These are phyloP conservation scores for Rhododendron simsii DNA, from an alignment of 148 eudicot genomes.

Conservation along the genomic window DNA sequence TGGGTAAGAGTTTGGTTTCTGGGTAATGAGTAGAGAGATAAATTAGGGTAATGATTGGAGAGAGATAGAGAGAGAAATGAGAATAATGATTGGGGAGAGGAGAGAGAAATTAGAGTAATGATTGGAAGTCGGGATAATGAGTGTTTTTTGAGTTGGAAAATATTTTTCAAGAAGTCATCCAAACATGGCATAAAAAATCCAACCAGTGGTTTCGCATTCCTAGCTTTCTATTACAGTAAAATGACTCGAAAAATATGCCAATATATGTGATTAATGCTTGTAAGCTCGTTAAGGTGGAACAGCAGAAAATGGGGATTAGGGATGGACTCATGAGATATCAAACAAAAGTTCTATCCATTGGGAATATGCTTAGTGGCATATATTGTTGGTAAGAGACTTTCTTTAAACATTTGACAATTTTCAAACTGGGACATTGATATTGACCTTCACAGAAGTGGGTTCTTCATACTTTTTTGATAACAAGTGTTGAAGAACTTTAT, in stretches of 20 bases:
- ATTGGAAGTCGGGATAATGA: too few species aligned
- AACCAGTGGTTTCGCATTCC: background rate
- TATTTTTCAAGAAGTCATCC: too few species aligned
- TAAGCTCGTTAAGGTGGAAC: background rate
- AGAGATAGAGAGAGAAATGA: too few species aligned
- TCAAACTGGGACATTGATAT: background rate
- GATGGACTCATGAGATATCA: background rate
- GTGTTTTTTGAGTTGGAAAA: too few species aligned
- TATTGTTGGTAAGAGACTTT: background rate
- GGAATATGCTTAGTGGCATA: background rate
- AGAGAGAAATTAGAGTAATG: too few species aligned
- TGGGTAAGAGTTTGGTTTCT: too few species aligned
- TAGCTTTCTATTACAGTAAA: background rate
- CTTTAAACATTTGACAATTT: background rate
- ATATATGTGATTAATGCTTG: background rate
- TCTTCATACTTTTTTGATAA: background rate
- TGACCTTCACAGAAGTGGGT: background rate
- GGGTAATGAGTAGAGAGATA: too few species aligned
- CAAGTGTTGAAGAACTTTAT: background rate
- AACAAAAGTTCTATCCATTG: background rate
- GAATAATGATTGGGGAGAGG: too few species aligned
- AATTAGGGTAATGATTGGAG: too few species aligned
- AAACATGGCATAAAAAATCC: background rate
- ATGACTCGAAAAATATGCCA: background rate
- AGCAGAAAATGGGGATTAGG: background rate